Conservation (phyloP, 805 yeast species). For the Kurtzmaniella cleridarum region DNA sequence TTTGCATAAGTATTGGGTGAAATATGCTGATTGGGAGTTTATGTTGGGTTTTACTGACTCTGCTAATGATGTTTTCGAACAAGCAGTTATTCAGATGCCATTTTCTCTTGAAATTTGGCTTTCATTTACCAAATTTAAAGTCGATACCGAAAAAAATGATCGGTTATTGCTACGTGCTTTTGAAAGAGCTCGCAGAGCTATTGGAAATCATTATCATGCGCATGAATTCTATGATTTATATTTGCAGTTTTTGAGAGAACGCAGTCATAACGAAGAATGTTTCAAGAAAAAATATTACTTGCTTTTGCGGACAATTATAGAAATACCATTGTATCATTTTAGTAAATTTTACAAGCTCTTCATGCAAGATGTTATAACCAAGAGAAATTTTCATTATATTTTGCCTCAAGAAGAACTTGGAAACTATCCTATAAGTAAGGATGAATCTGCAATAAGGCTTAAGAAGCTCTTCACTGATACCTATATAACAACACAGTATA, state of each 20-base stretch:
- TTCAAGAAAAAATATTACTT: slow-evolving; percentile 31
- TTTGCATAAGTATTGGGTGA: slow-evolving; percentile 53
- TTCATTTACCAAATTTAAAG: slow-evolving; percentile 38
- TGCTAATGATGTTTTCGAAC: slow-evolving; percentile 31
- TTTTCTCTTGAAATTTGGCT: slow-evolving; percentile 49
- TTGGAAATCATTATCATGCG: slow-evolving; percentile 50
- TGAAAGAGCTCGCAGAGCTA: slow-evolving; percentile 41
- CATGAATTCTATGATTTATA: slow-evolving; percentile 49
- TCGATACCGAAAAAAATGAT: slow-evolving; percentile 25
- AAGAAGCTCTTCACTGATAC: slow-evolving; percentile 47
- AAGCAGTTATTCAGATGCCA: slow-evolving; percentile 36
- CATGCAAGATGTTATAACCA: slow-evolving; percentile 17
- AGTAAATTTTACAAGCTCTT: slow-evolving; percentile 39
- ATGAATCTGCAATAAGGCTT: slow-evolving; percentile 22
- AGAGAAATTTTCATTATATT: slow-evolving; percentile 3
- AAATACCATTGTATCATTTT: slow-evolving; percentile 53
- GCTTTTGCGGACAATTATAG: slow-evolving; percentile 45
- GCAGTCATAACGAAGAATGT: slow-evolving; percentile 14
- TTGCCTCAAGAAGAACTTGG: slow-evolving; percentile 10
- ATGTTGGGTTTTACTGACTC: slow-evolving; percentile 35
- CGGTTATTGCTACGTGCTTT: slow-evolving; percentile 29
- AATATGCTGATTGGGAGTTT: slow-evolving; percentile 45
- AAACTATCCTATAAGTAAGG: slow-evolving; percentile 15
- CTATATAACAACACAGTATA: slow-evolving; percentile 51
- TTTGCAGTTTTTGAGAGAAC: slow-evolving; percentile 35